Conservation (phyloP, 768 basidiomycete species). For the Mrakia blollopis region DNA sequence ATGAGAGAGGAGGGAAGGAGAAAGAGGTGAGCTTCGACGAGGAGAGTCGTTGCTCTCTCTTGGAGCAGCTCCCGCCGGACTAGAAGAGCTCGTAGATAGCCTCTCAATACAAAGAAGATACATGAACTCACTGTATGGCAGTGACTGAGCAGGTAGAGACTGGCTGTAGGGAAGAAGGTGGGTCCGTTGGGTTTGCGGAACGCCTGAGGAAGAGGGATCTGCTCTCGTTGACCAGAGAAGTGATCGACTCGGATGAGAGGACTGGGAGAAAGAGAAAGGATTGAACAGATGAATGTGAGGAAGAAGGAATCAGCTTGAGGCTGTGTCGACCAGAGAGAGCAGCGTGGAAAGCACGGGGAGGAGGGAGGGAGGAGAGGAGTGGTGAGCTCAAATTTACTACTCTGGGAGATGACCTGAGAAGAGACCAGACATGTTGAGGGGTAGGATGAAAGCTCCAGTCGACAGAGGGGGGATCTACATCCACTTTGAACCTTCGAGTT, state of each 20-base stretch:
- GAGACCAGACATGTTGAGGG: conserved; percentile 40
- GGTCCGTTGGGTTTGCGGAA: conserved; percentile 62
- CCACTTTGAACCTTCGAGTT: too few species aligned
- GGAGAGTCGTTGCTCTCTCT: too few species aligned
- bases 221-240: conserved; percentile 50
- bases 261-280: neutral
- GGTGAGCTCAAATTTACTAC: conserved; percentile 47
- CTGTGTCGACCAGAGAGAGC: neutral
- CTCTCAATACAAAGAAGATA: neutral
- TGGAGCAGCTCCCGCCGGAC: too few species aligned
- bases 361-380: neutral
- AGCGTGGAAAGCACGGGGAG: neutral
- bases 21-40: neutral
- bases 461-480: neutral
- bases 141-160: conserved; percentile 26
- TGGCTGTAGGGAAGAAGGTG: conserved; percentile 43
- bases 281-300: neutral
- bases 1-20: neutral
- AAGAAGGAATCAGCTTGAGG: neutral
- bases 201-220: conserved; percentile 24
- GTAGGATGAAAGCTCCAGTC: neutral
- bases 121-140: conserved; percentile 12
- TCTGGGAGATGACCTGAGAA: conserved; percentile 64
- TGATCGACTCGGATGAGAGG: conserved; percentile 74
- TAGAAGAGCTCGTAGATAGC: too few species aligned